Evolutionary conservation across 805 yeast species (phyloP), one percentile per base, ranked within the genome.

Genomic region (Sporopachydermia lactativora): DNA sequence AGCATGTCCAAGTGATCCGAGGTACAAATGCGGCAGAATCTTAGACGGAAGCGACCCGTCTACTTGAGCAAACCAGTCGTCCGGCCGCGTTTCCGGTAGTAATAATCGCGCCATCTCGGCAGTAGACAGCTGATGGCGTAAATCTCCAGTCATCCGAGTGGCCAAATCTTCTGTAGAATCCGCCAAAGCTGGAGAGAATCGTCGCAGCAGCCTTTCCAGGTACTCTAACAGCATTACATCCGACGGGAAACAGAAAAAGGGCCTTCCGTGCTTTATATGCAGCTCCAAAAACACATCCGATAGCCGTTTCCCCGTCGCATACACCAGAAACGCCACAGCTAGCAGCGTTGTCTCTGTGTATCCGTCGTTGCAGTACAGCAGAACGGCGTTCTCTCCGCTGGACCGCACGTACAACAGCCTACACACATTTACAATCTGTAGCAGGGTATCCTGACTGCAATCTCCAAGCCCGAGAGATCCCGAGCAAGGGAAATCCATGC

Each of bases 271-370:
- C 13, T 66, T 64, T 35, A 53, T 47, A 54, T 86, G 95, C 40
- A 84, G 58, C 43, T 70, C 68, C 15, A 80, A 51, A 45, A 81
- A 64, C 1, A 86, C 88, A 34, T 79, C 77, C 18, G 80, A 76
- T 8, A 83, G 57, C 0, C 71, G 48, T 15, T 74, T 52, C 34
- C 79, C 74, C 41, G 77, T 70, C 2, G 82, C 56, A 58, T 79
- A 89, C 43, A 89, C 80, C 43, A 81, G 48, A 50, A 72, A 88
- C 42, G 86, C 71, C 28, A 84, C 61, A 1, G 75, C 71, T 34
- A 88, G 58, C n/a, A 89, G 65, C 3, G 95, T 75, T 40, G 88
- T 80, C 53, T 86, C 96, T 0, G 96, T 84, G 57, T 88, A 89
- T 0, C 97, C 97, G 59, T 89, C 96, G 2, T 82, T 72, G 52